Evolutionary conservation across 129 eudicot species (phyloP).

Genomic region (Deinandra increscens): DNA sequence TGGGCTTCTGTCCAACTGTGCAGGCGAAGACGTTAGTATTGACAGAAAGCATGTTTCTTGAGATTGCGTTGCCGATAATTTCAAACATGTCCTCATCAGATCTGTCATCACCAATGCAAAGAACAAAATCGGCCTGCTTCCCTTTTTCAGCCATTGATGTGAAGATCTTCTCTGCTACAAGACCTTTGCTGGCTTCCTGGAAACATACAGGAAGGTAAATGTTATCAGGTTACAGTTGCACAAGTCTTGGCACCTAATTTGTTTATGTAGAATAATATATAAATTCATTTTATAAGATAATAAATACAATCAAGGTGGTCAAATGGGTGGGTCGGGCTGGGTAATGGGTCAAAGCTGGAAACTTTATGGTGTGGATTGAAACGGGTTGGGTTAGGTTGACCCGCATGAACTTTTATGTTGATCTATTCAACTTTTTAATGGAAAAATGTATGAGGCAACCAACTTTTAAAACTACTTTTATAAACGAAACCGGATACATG

Average conservation of each 20-base stretch:
- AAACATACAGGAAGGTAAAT: slow-evolving; percentile 12
- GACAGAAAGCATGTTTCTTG: slow-evolving; percentile 60
- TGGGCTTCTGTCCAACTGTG: slow-evolving; percentile 94
- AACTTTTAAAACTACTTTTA: not conserved
- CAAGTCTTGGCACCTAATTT: not conserved
- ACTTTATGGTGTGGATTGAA: not conserved
- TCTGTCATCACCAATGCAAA: slow-evolving; percentile 89
- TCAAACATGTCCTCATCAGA: slow-evolving; percentile 98
- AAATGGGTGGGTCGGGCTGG: not conserved
- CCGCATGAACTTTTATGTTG: not conserved
- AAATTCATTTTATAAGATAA: not conserved
- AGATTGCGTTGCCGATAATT: slow-evolving; percentile 62
- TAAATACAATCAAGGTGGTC: not conserved
- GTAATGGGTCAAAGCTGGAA: not conserved
- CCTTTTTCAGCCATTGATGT: slow-evolving; percentile 62
- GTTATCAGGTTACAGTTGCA: slow-evolving; percentile 1
- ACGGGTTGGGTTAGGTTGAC: not conserved
- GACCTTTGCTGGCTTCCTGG: slow-evolving; percentile 88
- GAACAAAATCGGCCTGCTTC: slow-evolving; percentile 73
- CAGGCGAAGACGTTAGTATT: slow-evolving; percentile 75
- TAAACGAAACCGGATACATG: not conserved
- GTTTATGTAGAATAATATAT: not conserved
- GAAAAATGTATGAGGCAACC: not conserved
- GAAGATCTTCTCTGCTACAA: slow-evolving; percentile 77
- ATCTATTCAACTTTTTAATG: not conserved